Evolutionary conservation across 768 basidiomycete species (phyloP).

Genomic region (Leccinum ochraceum): DNA sequence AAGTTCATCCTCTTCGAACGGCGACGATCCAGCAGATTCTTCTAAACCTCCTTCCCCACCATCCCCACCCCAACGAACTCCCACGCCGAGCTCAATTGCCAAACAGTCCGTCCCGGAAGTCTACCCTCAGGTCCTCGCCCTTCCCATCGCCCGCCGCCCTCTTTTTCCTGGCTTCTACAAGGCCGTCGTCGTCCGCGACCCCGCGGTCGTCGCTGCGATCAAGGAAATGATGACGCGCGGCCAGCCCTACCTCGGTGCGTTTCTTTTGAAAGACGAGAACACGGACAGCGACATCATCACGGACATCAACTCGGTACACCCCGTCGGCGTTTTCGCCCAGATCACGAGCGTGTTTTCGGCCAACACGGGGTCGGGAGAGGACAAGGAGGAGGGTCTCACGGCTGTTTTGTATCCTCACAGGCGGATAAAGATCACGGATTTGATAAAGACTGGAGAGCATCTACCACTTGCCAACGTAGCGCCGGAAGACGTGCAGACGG

Average conservation of each 20-base stretch:
- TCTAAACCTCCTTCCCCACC: conserved; percentile 20
- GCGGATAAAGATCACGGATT: conserved; percentile 83
- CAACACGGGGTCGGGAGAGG: conserved; percentile 49
- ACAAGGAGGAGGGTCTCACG: conserved; percentile 87
- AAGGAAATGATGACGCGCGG: conserved; percentile 97
- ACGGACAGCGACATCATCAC: conserved; percentile 92
- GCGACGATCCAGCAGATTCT: conserved; percentile 40
- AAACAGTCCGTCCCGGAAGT: conserved; percentile 86
- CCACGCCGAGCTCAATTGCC: conserved; percentile 59
- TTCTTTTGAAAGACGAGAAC: conserved; percentile 92
- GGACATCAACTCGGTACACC: conserved; percentile 83
- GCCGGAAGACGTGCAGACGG: conserved; percentile 43
- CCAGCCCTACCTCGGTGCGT: conserved; percentile 96
- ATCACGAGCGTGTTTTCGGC: conserved; percentile 91
- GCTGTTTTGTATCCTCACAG: conserved; percentile 94
- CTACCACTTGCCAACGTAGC: conserved; percentile 36
- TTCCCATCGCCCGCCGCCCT: conserved; percentile 93
- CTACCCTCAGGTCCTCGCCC: conserved; percentile 92
- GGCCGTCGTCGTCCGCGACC: conserved; percentile 91
- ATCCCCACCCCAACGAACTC: conserved; percentile 39
- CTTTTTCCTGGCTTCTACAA: conserved; percentile 99
- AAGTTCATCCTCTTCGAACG: conserved; percentile 36
- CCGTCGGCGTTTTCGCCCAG: conserved; percentile 95
- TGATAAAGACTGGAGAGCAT: conserved; percentile 66
- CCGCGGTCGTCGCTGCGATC: conserved; percentile 88